These are phyloP conservation scores for Lanmaoa pseudosensibilis DNA, from an alignment of 768 basidiomycete species.

Conservation along the genomic window DNA sequence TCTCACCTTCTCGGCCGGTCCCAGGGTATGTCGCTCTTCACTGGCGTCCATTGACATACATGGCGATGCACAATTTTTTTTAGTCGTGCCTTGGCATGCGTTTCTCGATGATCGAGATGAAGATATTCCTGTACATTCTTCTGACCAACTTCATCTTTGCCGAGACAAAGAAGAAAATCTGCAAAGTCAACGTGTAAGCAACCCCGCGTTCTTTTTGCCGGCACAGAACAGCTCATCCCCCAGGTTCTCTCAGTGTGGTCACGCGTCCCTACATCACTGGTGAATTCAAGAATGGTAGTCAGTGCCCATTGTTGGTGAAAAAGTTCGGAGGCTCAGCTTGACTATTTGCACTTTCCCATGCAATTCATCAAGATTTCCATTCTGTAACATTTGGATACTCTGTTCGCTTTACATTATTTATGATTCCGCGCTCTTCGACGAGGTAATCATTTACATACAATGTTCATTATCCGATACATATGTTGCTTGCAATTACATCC, in stretches of 20 bases:
- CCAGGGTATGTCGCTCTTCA: slow-evolving; percentile 53
- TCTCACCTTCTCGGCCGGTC: slow-evolving; percentile 78
- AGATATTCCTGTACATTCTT: slow-evolving; percentile 70
- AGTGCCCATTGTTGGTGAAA: slow-evolving; percentile 58
- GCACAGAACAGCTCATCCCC: background rate
- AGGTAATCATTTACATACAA: background rate
- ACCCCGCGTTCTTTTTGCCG: background rate
- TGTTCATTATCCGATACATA: background rate
- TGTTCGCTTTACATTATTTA: too few relatives aligned
- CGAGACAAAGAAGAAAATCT: slow-evolving; percentile 47
- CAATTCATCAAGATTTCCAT: background rate
- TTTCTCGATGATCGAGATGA: slow-evolving; percentile 83
- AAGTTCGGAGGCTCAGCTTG: slow-evolving; percentile 21
- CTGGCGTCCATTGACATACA: background rate
- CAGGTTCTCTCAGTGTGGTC: slow-evolving; percentile 45
- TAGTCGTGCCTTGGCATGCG: slow-evolving; percentile 83
- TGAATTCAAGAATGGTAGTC: slow-evolving; percentile 56
- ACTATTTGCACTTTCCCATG: background rate
- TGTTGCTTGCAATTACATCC: background rate
- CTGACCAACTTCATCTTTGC: slow-evolving; percentile 65
- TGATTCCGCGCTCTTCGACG: too few relatives aligned
- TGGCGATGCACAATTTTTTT: background rate
- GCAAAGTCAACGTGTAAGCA: slow-evolving; percentile 63
- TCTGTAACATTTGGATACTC: background rate
- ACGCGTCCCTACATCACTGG: slow-evolving; percentile 63